A percentile compares a stretch with the other conserved stretches of the same genome.
Conservation (phyloP, 345 rosid genomes). For the Lepidium didymum region DNA sequence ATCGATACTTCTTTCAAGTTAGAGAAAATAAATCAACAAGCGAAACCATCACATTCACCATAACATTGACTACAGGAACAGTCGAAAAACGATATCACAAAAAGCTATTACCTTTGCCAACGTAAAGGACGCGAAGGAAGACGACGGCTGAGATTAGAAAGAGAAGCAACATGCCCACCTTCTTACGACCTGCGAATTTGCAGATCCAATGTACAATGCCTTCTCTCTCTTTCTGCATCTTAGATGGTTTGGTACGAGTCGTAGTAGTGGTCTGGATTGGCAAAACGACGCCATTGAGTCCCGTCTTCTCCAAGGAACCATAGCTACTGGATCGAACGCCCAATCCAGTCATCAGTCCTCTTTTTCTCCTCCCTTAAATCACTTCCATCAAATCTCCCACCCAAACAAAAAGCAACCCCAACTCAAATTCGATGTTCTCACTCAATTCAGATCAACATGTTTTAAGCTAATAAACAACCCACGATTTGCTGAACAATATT, state of each 20-base stretch:
- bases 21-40: background rate
- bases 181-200: constrained; percentile 88
- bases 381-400: constrained; percentile 32
- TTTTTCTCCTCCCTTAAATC: background rate
- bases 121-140: constrained; percentile 71
- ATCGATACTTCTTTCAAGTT: background rate
- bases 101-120: constrained; percentile 58
- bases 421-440: background rate
- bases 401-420: background rate
- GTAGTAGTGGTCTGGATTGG: constrained; percentile 41
- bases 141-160: constrained; percentile 75
- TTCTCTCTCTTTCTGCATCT: constrained; percentile 85
- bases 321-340: constrained; percentile 85
- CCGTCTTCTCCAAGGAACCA: constrained; percentile 75
- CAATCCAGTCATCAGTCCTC: constrained; percentile 54
- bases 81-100: background rate
- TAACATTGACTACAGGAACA: background rate
- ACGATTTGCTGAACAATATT: background rate
- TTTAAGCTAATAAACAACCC: background rate
- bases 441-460: constrained; percentile 17
- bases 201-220: constrained; percentile 73
- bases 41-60: background rate
- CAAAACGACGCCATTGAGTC: constrained; percentile 41
- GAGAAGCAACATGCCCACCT: constrained; percentile 89
- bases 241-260: constrained; percentile 52